Conservation (phyloP, 1,284 basidiomycete species). For the Trichosporon sp. region DNA sequence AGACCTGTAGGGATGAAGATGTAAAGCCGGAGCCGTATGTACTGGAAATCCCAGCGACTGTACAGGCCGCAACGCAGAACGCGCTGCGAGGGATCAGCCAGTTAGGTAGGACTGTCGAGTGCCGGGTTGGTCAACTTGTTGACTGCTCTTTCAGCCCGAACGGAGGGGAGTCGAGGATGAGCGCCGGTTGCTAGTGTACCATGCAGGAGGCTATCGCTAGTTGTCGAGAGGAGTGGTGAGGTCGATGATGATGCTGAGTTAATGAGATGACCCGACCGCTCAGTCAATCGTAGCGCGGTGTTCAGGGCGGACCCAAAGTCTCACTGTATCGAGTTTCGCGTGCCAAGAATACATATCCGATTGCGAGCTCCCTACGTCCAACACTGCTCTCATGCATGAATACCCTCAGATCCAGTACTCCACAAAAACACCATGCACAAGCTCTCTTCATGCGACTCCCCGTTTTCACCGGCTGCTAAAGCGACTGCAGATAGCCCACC, state of each 20-base stretch:
- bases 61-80: constrained; percentile 9
- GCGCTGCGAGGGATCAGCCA: constrained; percentile 12
- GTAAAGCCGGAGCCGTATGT: neutral
- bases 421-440: neutral
- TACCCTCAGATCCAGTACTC: neutral
- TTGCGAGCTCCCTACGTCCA: neutral
- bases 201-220: constrained; percentile 1
- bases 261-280: constrained; percentile 1
- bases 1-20: constrained; percentile 15
- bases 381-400: neutral
- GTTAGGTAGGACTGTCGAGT: neutral
- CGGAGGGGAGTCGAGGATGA: neutral
- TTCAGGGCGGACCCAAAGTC: constrained; percentile 18
- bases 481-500: neutral
- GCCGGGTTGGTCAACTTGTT: neutral
- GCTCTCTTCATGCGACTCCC: neutral
- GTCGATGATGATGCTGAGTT: constrained; percentile 18
- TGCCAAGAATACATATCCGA: constrained; percentile 14
- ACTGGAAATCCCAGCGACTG: constrained; percentile 14
- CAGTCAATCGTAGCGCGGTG: neutral
- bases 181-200: neutral
- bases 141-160: neutral
- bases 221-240: neutral
- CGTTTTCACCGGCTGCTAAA: neutral
- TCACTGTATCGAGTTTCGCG: constrained; percentile 7